Base-by-base conservation (phyloP, 129 eudicot genomes). In the Flaveria trinervia region DNA sequence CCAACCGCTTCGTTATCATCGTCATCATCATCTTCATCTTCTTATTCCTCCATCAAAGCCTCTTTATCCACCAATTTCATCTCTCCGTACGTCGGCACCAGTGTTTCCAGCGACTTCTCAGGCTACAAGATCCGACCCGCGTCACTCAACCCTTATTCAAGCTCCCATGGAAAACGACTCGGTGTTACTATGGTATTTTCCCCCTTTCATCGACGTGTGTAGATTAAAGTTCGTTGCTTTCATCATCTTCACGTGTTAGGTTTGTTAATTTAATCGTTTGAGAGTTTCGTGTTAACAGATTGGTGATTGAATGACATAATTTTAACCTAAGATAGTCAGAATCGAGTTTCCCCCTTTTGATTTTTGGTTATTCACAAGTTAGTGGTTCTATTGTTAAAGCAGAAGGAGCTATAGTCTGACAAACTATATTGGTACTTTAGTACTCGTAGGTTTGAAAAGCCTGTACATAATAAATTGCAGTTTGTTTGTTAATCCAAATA, bases 111-210 rank as follows among this genome's bases (percentile, higher is more conserved):
- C 50, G 88, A 83, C 48, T 88, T 93, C 22, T 65, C 89, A 25
- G 93, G 92, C 71, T 75, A 41, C 0, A 85, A 80, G 74, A 79
- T 87, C 81, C 92, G 95, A 75, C 90, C 95, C 48, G 81, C 45
- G 13, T 86, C 86, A 18, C 84, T 85, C 26, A 78, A 80, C 51
- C 85, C 87, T 30, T 70, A 62, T 59, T 68, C 87, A 0, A 65
- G 48, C 72, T 84, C 88, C 30, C 86, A 71, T 17, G 83, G 76
- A 72, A 89, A 89, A 74, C 90, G 96, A 22, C 74, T 85, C 52
- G 91, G 88, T 73, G 90, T 92, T 30, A 89, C 97, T 7, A 88
- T 86, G 97, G 97, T 92, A 86, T 45, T 56, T 56, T 75, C 1
- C 56, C 67, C 55, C 54, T 12, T 66, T 17, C 65, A 13, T 13